Conservation (phyloP, 495 filamentous ascomycete species). For the Trypethelium eluteriae region DNA sequence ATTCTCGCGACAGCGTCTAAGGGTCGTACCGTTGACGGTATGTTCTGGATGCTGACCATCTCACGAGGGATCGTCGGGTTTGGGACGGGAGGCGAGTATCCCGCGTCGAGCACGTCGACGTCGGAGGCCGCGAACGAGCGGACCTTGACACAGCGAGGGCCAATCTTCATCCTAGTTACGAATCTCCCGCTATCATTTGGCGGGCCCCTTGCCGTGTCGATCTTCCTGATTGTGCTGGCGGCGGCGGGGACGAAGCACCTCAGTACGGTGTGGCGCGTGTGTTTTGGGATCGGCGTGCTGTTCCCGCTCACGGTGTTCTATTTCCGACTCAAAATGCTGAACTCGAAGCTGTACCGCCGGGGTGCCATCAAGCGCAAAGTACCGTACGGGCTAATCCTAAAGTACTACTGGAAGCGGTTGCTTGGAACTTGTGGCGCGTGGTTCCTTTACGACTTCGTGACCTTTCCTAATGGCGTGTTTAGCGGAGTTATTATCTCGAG, state of each 20-base stretch:
- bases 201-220: slow-evolving; percentile 42
- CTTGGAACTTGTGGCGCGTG: slow-evolving; percentile 39
- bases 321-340: slow-evolving; percentile 48
- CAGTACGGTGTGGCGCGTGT: slow-evolving; percentile 44
- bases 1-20: slow-evolving; percentile 45
- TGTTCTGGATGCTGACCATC: slow-evolving; percentile 52
- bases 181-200: slow-evolving; percentile 47
- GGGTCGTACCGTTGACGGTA: slow-evolving; percentile 42
- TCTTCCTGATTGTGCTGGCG: slow-evolving; percentile 44
- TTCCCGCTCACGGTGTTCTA: slow-evolving; percentile 47
- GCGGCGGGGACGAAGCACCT: slow-evolving; percentile 32
- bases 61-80: slow-evolving; percentile 48
- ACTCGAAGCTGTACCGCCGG: slow-evolving; percentile 44
- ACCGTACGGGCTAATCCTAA: slow-evolving; percentile 35
- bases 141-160: slow-evolving; percentile 38
- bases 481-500: slow-evolving; percentile 29
- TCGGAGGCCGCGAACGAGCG: slow-evolving; percentile 45
- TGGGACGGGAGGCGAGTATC: slow-evolving; percentile 44
- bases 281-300: slow-evolving; percentile 46
- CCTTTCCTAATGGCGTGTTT: slow-evolving; percentile 39
- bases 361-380: slow-evolving; percentile 38
- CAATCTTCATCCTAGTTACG: slow-evolving; percentile 49
- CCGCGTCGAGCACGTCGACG: slow-evolving; percentile 40
- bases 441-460: slow-evolving; percentile 42
- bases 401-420: slow-evolving; percentile 39